Conservation (phyloP, 1,284 basidiomycete species). For the Cystobasidium pallidum region DNA sequence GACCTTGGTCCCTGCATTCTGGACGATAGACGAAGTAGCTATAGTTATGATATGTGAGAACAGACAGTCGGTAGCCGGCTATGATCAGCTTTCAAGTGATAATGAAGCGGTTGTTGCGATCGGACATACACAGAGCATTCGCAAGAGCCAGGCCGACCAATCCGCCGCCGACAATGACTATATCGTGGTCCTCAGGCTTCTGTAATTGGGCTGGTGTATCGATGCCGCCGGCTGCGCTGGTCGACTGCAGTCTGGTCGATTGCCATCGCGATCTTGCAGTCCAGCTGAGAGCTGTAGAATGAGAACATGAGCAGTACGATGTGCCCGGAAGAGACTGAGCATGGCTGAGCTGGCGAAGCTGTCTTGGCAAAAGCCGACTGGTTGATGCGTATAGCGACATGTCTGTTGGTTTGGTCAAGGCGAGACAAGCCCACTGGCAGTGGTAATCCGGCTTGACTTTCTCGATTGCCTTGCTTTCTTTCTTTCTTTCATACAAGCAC, state of each 20-base stretch:
- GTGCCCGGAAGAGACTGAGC: neutral
- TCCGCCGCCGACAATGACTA: slow-evolving; percentile 93
- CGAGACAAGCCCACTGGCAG: neutral
- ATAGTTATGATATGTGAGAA: too few relatives aligned
- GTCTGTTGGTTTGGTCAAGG: neutral
- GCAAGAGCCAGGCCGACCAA: slow-evolving; percentile 89
- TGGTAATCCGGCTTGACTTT: slow-evolving; percentile 11
- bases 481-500: neutral
- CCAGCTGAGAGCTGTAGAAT: slow-evolving; percentile 3
- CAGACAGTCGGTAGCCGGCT: too few relatives aligned
- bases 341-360: slow-evolving; percentile 1
- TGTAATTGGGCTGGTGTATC: neutral
- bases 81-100: too few relatives aligned
- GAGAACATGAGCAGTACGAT: slow-evolving; percentile 27
- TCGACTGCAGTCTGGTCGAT: slow-evolving; percentile 17
- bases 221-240: slow-evolving; percentile 1
- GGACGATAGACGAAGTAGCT: slow-evolving; percentile 28
- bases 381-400: slow-evolving; percentile 36
- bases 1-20: slow-evolving; percentile 57
- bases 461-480: slow-evolving; percentile 28
- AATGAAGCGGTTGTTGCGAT: neutral
- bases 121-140: slow-evolving; percentile 72
- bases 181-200: slow-evolving; percentile 65
- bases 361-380: slow-evolving; percentile 11
- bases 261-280: slow-evolving; percentile 22